Conservation (phyloP, 805 yeast genomes). For the Lipomyces spencermartinsiae region DNA sequence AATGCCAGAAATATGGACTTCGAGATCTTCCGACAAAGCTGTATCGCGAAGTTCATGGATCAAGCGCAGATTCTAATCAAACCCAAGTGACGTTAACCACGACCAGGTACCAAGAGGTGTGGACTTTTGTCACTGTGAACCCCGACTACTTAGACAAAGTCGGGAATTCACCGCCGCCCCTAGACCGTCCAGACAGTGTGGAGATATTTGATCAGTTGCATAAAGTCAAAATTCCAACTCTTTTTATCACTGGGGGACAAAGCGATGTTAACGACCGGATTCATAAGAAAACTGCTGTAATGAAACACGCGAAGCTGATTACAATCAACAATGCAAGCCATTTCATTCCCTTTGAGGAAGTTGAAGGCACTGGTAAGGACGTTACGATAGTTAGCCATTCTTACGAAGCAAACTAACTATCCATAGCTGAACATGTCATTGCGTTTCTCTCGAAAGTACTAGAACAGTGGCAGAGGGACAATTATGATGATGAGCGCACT, state of each 20-base stretch:
- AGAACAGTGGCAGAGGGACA: not conserved
- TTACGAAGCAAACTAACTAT: no score
- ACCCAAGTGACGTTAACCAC: constrained; percentile 37
- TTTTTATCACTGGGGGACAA: constrained; percentile 17
- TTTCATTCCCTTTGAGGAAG: constrained; percentile 25
- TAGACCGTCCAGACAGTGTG: not conserved
- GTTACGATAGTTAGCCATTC: not conserved
- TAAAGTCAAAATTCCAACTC: constrained; percentile 11
- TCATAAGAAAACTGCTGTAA: not conserved
- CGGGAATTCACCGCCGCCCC: not conserved
- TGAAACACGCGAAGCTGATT: constrained; percentile 13
- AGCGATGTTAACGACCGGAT: constrained; percentile 3
- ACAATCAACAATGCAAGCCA: constrained; percentile 18
- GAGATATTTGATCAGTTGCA: not conserved
- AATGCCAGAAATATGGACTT: no score
- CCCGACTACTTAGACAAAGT: not conserved
- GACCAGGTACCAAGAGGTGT: constrained; percentile 32
- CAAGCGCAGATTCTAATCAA: not conserved
- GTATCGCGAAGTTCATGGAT: no score
- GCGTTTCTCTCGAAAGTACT: constrained; percentile 3
- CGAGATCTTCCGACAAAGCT: no score
- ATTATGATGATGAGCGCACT: not conserved
- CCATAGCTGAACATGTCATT: no score
- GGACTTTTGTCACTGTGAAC: constrained; percentile 21
- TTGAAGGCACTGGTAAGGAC: constrained; percentile 16